phyloP scores from a whole-genome alignment of 441 rosid species.

The Cnidoscolus chayamansa region DNA sequence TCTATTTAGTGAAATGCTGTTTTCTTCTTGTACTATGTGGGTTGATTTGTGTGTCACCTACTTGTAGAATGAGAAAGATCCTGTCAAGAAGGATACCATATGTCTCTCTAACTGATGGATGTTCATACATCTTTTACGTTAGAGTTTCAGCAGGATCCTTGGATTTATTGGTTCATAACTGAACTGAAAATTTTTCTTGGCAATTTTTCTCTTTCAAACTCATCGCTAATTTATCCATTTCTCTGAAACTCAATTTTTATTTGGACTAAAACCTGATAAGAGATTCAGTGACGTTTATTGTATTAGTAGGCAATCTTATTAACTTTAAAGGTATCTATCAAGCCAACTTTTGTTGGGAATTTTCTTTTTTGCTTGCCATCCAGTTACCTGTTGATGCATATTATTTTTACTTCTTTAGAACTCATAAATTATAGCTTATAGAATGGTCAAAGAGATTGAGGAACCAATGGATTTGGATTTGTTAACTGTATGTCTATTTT shows the following conservation, averaged over 20 bases:
- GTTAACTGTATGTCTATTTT: slow-evolving; percentile 17
- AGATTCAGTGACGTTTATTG: not conserved
- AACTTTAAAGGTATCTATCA: not conserved
- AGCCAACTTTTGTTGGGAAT: not conserved
- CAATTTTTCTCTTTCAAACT: not conserved
- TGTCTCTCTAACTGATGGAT: not conserved
- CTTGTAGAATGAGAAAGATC: not conserved
- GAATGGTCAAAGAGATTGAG: not conserved
- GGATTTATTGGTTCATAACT: not conserved
- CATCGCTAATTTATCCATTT: not conserved
- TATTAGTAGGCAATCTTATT: not conserved
- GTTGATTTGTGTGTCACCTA: not conserved
- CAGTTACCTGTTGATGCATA: not conserved
- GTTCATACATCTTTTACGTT: not conserved
- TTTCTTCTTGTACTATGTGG: not conserved
- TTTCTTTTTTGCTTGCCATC: slow-evolving; percentile 1
- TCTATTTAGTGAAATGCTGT: slow-evolving; percentile 9
- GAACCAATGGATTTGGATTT: slow-evolving; percentile 6
- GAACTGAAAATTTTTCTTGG: not conserved
- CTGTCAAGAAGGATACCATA: not conserved
- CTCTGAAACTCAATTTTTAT: not conserved
- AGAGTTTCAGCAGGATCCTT: slow-evolving; percentile 1
- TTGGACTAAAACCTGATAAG: not conserved
- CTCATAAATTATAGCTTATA: not conserved
- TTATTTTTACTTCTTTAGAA: not conserved